A percentile compares a stretch with the other conserved stretches of the same genome.
These are phyloP conservation scores for Candida peoriensis DNA, from an alignment of 805 yeast genomes.

Conservation along the genomic window DNA sequence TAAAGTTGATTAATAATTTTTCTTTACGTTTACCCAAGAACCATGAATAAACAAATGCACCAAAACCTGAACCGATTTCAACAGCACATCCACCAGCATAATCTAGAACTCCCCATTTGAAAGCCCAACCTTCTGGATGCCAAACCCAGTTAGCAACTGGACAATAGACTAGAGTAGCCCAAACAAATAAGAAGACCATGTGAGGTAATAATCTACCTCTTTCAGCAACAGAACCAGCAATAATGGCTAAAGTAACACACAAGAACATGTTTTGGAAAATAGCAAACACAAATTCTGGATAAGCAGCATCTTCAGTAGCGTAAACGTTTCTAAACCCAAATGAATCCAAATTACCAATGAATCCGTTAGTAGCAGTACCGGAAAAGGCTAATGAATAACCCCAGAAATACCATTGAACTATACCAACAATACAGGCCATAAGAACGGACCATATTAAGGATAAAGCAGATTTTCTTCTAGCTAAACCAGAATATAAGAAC, in stretches of 20 bases:
- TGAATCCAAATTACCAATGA: constrained; percentile 79
- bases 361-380: constrained; percentile 70
- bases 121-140: constrained; percentile 93
- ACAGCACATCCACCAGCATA: constrained; percentile 99
- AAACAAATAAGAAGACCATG: constrained; percentile 72
- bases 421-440: constrained; percentile 66
- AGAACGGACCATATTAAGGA: constrained; percentile 80
- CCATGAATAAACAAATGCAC: constrained; percentile 82
- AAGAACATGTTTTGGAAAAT: constrained; percentile 87
- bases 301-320: constrained; percentile 39
- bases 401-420: constrained; percentile 96
- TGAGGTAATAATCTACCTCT: constrained; percentile 86
- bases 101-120: constrained; percentile 86
- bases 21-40: constrained; percentile 78
- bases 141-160: constrained; percentile 97
- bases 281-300: constrained; percentile 84
- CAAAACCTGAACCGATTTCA: constrained; percentile 86
- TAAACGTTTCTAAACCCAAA: constrained; percentile 78
- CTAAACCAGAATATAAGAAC: constrained; percentile 85
- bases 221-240: constrained; percentile 91
- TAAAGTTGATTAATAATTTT: constrained; percentile 69
- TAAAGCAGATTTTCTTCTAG: constrained; percentile 84
- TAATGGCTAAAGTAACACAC: constrained; percentile 86
- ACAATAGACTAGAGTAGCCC: constrained; percentile 90
- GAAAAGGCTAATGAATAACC: constrained; percentile 93